phyloP scores from a whole-genome alignment of 352 stramenopile genomes.

The Globisporangium cystogenes region DNA sequence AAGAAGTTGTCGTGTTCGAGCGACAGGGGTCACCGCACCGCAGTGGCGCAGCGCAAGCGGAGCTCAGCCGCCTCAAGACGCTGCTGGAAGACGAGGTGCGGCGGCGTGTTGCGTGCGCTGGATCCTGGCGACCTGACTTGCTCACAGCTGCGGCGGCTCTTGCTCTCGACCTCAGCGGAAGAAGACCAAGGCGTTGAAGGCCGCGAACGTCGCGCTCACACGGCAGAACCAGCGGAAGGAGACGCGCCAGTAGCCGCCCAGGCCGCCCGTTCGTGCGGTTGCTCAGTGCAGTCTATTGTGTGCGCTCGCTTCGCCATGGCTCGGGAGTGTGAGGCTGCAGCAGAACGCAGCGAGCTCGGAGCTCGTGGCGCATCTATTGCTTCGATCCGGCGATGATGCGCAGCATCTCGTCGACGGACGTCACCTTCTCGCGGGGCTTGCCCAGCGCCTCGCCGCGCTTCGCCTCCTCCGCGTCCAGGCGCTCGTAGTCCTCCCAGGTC shows the following conservation, averaged over 20 bases:
- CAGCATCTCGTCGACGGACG: constrained; percentile 75
- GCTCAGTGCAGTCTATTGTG: not conserved
- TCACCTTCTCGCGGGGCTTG: constrained; percentile 82
- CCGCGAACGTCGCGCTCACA: constrained; percentile 31
- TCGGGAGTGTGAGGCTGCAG: not conserved
- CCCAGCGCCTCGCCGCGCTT: constrained; percentile 43
- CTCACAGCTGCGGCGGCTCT: no score
- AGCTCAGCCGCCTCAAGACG: constrained; percentile 5
- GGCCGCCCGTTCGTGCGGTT: no score
- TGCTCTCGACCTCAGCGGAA: constrained; percentile 21
- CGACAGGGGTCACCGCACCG: not conserved
- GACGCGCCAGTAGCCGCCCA: not conserved
- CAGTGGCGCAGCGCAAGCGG: not conserved
- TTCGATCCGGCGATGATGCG: constrained; percentile 14
- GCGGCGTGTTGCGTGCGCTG: not conserved
- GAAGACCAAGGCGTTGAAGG: constrained; percentile 36
- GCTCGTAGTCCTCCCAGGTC: constrained; percentile 57
- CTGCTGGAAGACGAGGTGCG: constrained; percentile 31
- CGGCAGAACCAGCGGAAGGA: constrained; percentile 23
- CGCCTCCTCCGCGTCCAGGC: constrained; percentile 55
- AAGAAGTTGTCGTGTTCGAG: constrained; percentile 10
- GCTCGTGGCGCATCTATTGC: not conserved
- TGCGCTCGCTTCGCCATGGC: not conserved
- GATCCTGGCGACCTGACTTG: not conserved
- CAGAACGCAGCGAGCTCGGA: no score